Conservation (phyloP, 2,329 filamentous ascomycete species). For the Capronia americana region DNA sequence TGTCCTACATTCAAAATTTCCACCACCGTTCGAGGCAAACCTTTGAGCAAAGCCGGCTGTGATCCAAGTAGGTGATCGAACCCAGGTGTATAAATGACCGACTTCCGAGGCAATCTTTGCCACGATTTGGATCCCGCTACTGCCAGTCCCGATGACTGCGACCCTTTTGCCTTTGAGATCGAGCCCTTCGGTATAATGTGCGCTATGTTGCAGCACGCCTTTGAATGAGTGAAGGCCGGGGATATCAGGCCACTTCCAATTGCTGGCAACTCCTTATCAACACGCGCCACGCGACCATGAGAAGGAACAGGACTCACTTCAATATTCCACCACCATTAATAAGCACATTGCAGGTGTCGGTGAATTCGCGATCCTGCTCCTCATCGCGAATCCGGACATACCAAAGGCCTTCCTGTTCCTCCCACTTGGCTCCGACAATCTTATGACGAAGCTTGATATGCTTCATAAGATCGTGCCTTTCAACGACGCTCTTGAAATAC, state of each 20-base stretch:
- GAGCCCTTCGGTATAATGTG: constrained; percentile 61
- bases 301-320: constrained; percentile 14
- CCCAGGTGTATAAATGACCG: constrained; percentile 38
- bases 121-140: constrained; percentile 62
- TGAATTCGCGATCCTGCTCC: constrained; percentile 46
- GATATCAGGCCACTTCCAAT: constrained; percentile 60
- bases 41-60: constrained; percentile 31
- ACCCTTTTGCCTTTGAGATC: constrained; percentile 58
- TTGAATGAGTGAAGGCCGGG: constrained; percentile 59
- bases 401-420: constrained; percentile 41
- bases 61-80: constrained; percentile 35
- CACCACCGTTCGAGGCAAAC: constrained; percentile 25
- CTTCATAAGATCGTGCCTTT: constrained; percentile 39
- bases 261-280: constrained; percentile 41
- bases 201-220: constrained; percentile 62
- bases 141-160: constrained; percentile 63
- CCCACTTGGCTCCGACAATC: constrained; percentile 42
- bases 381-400: constrained; percentile 43
- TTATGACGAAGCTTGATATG: constrained; percentile 39
- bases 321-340: constrained; percentile 24
- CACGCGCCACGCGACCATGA: not conserved
- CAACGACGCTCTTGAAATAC: constrained; percentile 40
- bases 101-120: constrained; percentile 52
- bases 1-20: constrained; percentile 27
- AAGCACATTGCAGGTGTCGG: constrained; percentile 58